These are phyloP conservation scores for Aspergillus ruber DNA, from an alignment of 2,329 filamentous ascomycete genomes.

Conservation along the genomic window DNA sequence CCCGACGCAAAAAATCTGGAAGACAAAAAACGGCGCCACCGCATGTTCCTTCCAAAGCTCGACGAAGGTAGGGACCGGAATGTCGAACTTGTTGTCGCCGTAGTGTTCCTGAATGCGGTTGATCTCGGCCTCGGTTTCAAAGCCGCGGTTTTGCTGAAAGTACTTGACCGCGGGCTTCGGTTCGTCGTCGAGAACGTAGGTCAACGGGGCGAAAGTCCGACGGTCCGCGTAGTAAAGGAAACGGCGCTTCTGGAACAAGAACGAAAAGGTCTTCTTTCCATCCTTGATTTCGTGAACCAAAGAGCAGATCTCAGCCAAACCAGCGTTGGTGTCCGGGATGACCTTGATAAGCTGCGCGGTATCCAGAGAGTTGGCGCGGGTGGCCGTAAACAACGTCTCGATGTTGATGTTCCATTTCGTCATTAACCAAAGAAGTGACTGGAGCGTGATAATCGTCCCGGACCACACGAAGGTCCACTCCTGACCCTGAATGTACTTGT, in stretches of 20 bases:
- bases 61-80: slow-evolving; percentile 89
- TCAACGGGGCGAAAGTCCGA: slow-evolving; percentile 72
- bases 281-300: slow-evolving; percentile 69
- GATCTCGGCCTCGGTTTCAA: slow-evolving; percentile 68
- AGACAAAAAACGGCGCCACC: slow-evolving; percentile 97
- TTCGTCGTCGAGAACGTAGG: slow-evolving; percentile 76
- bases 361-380: slow-evolving; percentile 60
- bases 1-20: slow-evolving; percentile 97
- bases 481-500: slow-evolving; percentile 82
- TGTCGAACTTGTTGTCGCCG: slow-evolving; percentile 93
- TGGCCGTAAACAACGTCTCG: slow-evolving; percentile 72
- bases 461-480: slow-evolving; percentile 98
- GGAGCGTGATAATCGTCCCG: slow-evolving; percentile 77
- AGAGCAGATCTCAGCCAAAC: slow-evolving; percentile 77
- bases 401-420: slow-evolving; percentile 97
- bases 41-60: slow-evolving; percentile 98
- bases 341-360: slow-evolving; percentile 87
- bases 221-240: slow-evolving; percentile 74
- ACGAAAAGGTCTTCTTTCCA: slow-evolving; percentile 72
- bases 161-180: slow-evolving; percentile 70
- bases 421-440: slow-evolving; percentile 86
- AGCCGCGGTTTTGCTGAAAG: slow-evolving; percentile 75
- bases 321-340: slow-evolving; percentile 81
- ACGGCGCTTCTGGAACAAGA: slow-evolving; percentile 95
- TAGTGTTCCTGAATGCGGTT: slow-evolving; percentile 83